Evolutionary conservation across 2,329 filamentous ascomycete species (phyloP).

Genomic region (Aurifilum marmelostoma): DNA sequence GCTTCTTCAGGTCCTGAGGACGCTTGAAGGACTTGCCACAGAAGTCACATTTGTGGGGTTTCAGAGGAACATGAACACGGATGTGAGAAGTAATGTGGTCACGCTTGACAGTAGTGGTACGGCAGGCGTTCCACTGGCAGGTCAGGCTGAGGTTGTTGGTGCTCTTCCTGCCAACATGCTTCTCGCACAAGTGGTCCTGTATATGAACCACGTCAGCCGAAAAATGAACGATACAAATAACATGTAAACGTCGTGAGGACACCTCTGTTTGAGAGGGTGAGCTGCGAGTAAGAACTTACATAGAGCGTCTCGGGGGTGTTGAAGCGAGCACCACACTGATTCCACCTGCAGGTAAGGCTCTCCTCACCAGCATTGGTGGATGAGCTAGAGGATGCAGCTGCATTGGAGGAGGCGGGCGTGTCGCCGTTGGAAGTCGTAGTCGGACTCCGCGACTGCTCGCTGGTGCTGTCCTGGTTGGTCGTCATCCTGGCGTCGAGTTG

Average conservation of each 20-base stretch:
- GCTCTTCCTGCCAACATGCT: slow-evolving; percentile 97
- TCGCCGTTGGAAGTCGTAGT: slow-evolving; percentile 55
- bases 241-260: no score
- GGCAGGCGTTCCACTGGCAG: slow-evolving; percentile 95
- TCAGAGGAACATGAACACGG: slow-evolving; percentile 95
- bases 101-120: slow-evolving; percentile 96
- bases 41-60: slow-evolving; percentile 98
- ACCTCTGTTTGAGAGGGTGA: no score
- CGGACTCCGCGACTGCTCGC: slow-evolving; percentile 39
- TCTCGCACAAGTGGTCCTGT: slow-evolving; percentile 96
- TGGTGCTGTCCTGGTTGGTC: slow-evolving; percentile 28
- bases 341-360: slow-evolving; percentile 64
- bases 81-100: slow-evolving; percentile 99
- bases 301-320: slow-evolving; percentile 61
- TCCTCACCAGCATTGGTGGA: slow-evolving; percentile 52
- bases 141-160: slow-evolving; percentile 98
- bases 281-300: no score
- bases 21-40: slow-evolving; percentile 99
- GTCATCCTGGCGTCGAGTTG: slow-evolving; percentile 22
- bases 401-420: slow-evolving; percentile 57
- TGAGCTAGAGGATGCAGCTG: slow-evolving; percentile 39
- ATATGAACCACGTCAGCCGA: not conserved
- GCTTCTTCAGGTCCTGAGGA: slow-evolving; percentile 98
- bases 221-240: not conserved
- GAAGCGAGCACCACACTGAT: slow-evolving; percentile 62